Base-by-base conservation (phyloP, 202 grass and related monocot genomes). In the Brachypodium distachyon region DNA sequence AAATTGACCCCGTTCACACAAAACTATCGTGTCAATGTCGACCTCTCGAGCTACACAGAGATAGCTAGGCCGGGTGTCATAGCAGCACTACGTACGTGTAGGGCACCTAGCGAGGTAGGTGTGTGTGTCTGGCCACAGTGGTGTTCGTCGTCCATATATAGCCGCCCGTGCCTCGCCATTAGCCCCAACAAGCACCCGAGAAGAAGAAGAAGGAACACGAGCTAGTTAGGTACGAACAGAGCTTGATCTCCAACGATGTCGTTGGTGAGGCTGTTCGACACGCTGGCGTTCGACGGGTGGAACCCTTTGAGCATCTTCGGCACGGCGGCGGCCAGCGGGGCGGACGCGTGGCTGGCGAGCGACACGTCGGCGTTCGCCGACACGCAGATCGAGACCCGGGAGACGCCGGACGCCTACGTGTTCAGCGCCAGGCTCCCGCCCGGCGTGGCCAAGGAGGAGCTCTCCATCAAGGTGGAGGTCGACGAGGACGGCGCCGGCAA, bases 371-470 rank as follows among this genome's bases (percentile, higher is more conserved):
- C 81, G 12, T 84, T 87, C 67, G 81, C 78, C 67, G 51, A 87
- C 74, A 75, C 82, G 0, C 73, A 27, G 73, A 85, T 96, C 66
- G 82, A 96, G 47, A 86, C 61, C 79, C 77, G 78, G 18, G 93
- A 96, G 72, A 90, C 84, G 27, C 38, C 57, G 59, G 77, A 40
- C 3, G 82, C 84, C 2, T 91, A 96, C 84, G 85, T 92, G 54
- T 86, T 92, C 86, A 90, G 84, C 63, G 84, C 82, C 3, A 72
- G 76, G 14, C 84, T 96, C 11, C 93, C 93, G 12, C 84, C 81
- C 6, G 90, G 93, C 6, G 84, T 96, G 9, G 90, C 40, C 17
- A 96, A 96, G 82, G 93, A 87, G 62, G 89, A 96, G 78, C 74
- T n/a, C n/a, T n/a, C n/a, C n/a, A n/a, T 92, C 32, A 59, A 5